Evolutionary conservation across 139 green algal species (phyloP).

Genomic region (Chlamydomonas eustigma): DNA sequence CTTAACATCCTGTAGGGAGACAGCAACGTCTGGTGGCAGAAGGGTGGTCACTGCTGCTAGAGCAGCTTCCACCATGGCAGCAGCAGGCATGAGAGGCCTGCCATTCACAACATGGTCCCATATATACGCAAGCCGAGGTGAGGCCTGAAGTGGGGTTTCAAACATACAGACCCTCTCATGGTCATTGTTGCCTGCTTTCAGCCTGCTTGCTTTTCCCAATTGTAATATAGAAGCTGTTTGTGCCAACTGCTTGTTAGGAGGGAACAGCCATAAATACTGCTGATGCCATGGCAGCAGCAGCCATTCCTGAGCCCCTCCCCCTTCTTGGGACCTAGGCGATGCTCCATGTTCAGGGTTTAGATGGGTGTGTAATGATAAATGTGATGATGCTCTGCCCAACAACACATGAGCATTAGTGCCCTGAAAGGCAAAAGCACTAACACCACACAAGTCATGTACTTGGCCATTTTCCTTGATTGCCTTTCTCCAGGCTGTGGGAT

Average conservation of each 20-base stretch:
- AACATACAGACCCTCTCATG: background rate
- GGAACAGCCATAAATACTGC: conserved; percentile 10
- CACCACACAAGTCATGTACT: conserved; percentile 9
- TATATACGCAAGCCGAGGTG: conserved; percentile 15
- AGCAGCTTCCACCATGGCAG: conserved; percentile 27
- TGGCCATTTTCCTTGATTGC: too few species aligned
- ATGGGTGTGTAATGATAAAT: too few species aligned
- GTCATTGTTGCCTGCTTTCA: too few species aligned
- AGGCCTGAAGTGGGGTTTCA: background rate
- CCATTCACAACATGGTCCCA: conserved; percentile 26
- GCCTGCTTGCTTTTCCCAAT: too few species aligned
- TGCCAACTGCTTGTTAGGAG: too few species aligned
- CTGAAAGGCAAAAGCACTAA: conserved; percentile 26
- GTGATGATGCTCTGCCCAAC: conserved; percentile 24
- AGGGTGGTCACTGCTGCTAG: background rate
- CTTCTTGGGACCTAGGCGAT: too few species aligned
- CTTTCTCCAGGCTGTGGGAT: too few species aligned
- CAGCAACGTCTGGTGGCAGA: background rate
- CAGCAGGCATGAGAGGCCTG: conserved; percentile 31
- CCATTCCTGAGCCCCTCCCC: too few species aligned
- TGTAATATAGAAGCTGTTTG: too few species aligned
- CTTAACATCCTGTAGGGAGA: background rate
- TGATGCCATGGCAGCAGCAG: conserved; percentile 11
- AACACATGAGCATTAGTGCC: conserved; percentile 72
- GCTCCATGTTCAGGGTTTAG: too few species aligned